Conservation (phyloP, 331 rosid genomes). For the Stylosanthes scabra region DNA sequence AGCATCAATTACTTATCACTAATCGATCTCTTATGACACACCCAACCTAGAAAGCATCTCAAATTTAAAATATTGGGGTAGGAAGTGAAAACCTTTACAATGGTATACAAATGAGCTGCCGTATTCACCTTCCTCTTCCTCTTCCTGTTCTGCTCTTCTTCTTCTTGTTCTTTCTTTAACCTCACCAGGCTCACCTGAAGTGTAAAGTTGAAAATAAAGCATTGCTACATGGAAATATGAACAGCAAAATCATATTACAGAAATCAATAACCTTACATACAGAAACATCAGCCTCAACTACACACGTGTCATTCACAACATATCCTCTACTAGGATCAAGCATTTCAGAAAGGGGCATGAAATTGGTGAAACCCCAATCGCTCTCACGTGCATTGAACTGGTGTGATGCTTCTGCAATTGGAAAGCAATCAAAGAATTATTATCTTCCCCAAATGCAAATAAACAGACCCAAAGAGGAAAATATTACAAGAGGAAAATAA, state of each 20-base stretch:
- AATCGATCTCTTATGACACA: not conserved
- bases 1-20: slow-evolving; percentile 8
- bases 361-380: slow-evolving; percentile 86
- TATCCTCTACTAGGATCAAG: slow-evolving; percentile 79
- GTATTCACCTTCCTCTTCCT: slow-evolving; percentile 64
- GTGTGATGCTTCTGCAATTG: slow-evolving; percentile 71
- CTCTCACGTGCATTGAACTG: slow-evolving; percentile 84
- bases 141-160: slow-evolving; percentile 65
- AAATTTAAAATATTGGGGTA: slow-evolving; percentile 15
- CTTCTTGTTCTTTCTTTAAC: slow-evolving; percentile 73
- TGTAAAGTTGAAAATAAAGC: slow-evolving; percentile 8
- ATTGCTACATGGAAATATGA: not conserved
- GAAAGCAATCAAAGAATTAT: slow-evolving; percentile 31
- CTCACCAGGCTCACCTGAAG: slow-evolving; percentile 72
- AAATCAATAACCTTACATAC: slow-evolving; percentile 76
- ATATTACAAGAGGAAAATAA: not conserved
- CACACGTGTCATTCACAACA: slow-evolving; percentile 66
- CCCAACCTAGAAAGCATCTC: slow-evolving; percentile 18
- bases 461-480: too few species aligned
- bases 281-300: slow-evolving; percentile 82
- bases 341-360: slow-evolving; percentile 81
- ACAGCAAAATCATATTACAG: slow-evolving; percentile 24
- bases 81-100: slow-evolving; percentile 52
- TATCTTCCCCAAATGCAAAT: not conserved
- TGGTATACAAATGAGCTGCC: slow-evolving; percentile 65